Evolutionary conservation across 2,329 filamentous ascomycete genomes (phyloP), one percentile per base, ranked within the genome.

Genomic region (Neofusicoccum laricinum): DNA sequence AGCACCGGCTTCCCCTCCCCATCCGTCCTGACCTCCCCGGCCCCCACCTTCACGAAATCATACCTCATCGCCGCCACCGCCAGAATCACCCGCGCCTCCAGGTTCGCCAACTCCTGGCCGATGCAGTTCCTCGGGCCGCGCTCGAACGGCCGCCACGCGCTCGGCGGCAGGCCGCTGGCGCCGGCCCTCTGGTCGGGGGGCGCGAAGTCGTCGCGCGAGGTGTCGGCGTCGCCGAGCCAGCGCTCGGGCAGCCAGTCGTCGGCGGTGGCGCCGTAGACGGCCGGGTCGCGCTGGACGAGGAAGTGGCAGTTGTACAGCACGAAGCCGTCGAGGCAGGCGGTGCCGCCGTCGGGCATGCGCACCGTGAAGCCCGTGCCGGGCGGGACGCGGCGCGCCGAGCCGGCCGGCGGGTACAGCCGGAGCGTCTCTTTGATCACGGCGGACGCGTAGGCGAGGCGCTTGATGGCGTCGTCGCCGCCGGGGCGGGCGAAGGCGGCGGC

Each of bases 131-230:
- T 67, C 0, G 73, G 72, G 0, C 79, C 79, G 4, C 71, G 66
- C 43, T 80, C 76, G 63, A 81, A 81, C 0, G 78, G 72, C 14
- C 75, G 68, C 66, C 68, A 79, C 10, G 71, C 74, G 19, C 51
- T 57, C 14, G 64, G 66, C 30, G 67, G 66, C 63, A 15, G 62
- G 8, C 11, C 65, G 65, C 69, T 3, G 72, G 74, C 43, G 72
- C 17, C 48, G 4, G 11, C 70, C 11, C 32, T n/a, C 4, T 64
- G 61, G 34, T 15, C 51, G 45, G 12, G 72, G 7, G 58, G 40
- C 68, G 19, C 68, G 41, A 72, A 73, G 36, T 73, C 73, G 3
- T 72, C 58, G 12, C 36, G 40, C 25, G 62, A 48, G 12, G 51
- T 57, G 25, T 58, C 50, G 1, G 15, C 38, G 43, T 46, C 51